These are phyloP conservation scores for Saccharata proteae DNA, from an alignment of 2,329 filamentous ascomycete genomes.

Conservation along the genomic window DNA sequence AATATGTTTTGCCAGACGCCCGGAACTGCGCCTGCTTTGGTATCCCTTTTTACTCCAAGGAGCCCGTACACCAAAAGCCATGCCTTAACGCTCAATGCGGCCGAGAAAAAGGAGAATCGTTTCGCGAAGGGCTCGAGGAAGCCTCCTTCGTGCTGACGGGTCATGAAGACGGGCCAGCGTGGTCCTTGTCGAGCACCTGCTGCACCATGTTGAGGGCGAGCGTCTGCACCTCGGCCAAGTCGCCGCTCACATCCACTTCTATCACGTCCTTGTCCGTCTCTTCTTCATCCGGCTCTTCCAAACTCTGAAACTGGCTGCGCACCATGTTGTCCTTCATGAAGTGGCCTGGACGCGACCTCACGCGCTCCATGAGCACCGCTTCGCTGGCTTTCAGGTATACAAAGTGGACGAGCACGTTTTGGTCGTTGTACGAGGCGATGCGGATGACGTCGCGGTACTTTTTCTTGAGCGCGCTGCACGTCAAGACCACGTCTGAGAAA, in stretches of 20 bases:
- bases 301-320: constrained; percentile 72
- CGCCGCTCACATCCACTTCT: constrained; percentile 33
- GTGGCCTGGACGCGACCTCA: constrained; percentile 64
- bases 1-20: too few relatives aligned
- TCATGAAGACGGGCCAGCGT: background rate
- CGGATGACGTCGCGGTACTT: constrained; percentile 74
- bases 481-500: constrained; percentile 64
- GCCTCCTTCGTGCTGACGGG: too few relatives aligned
- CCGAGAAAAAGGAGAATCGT: too few relatives aligned
- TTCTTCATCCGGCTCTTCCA: constrained; percentile 67
- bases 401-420: constrained; percentile 57
- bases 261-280: constrained; percentile 43
- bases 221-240: constrained; percentile 26
- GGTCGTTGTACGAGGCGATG: constrained; percentile 34
- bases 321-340: constrained; percentile 98
- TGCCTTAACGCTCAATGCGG: too few relatives aligned
- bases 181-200: constrained; percentile 17
- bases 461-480: constrained; percentile 90
- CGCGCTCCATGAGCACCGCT: constrained; percentile 61
- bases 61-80: too few relatives aligned
- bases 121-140: too few relatives aligned
- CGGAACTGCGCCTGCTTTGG: too few relatives aligned
- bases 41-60: too few relatives aligned
- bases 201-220: constrained; percentile 29
- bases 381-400: constrained; percentile 77